phyloP scores from a whole-genome alignment of 768 basidiomycete genomes.

The Terana coerulea region DNA sequence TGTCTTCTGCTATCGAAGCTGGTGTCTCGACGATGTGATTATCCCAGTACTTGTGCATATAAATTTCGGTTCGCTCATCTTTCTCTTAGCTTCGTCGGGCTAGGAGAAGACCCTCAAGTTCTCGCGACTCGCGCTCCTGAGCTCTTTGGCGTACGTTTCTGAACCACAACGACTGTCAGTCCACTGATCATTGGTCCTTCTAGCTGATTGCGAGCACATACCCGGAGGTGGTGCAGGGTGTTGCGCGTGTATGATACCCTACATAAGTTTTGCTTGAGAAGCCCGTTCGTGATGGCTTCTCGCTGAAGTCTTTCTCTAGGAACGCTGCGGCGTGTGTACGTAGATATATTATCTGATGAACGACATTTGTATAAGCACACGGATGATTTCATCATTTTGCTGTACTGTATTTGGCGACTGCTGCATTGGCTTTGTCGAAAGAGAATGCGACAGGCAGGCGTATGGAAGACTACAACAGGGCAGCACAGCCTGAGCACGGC shows the following conservation, averaged over 20 bases:
- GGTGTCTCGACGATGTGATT: constrained; percentile 83
- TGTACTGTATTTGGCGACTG: too few species aligned
- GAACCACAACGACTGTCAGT: not conserved
- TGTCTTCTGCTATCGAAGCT: constrained; percentile 74
- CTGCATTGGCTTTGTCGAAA: too few species aligned
- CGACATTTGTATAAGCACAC: too few species aligned
- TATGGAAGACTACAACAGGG: too few species aligned
- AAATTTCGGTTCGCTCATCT: not conserved
- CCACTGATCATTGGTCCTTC: not conserved
- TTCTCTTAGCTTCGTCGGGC: constrained; percentile 64
- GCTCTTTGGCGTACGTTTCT: constrained; percentile 52
- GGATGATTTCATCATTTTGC: too few species aligned
- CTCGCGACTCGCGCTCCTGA: constrained; percentile 69
- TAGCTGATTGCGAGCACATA: constrained; percentile 67
- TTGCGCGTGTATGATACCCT: constrained; percentile 36
- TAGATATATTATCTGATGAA: too few species aligned
- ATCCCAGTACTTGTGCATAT: not conserved
- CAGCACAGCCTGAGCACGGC: too few species aligned
- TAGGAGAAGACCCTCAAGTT: constrained; percentile 81
- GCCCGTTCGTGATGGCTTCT: too few species aligned
- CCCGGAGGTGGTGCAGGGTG: constrained; percentile 65
- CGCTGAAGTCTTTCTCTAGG: too few species aligned
- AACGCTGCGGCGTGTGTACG: too few species aligned
- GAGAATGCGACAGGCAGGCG: too few species aligned
- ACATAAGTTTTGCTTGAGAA: too few species aligned